A percentile compares a stretch with the other conserved stretches of the same genome.
phyloP scores from a whole-genome alignment of 129 eudicot genomes.

The Escallonia herrerae region DNA sequence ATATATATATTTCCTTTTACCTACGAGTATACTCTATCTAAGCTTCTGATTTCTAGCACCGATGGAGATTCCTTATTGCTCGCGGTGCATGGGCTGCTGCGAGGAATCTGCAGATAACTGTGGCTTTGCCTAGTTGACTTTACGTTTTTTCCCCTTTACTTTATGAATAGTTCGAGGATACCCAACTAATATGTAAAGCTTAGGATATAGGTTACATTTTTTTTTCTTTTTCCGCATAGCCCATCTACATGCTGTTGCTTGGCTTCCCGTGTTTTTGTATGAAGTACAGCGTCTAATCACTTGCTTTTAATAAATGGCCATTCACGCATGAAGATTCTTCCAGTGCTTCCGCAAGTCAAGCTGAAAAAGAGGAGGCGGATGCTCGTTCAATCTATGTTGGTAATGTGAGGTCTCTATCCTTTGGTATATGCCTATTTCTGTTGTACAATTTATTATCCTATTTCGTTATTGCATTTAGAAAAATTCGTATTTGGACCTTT shows the following conservation, averaged over 20 bases:
- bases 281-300: constrained; percentile 3
- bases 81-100: too few relatives aligned
- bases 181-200: too few relatives aligned
- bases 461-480: background rate
- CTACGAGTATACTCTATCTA: too few relatives aligned
- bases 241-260: background rate
- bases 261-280: background rate
- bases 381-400: constrained; percentile 89
- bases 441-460: background rate
- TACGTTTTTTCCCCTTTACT: too few relatives aligned
- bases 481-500: too few relatives aligned
- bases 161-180: too few relatives aligned
- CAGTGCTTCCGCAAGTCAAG: constrained; percentile 51
- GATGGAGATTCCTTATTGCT: too few relatives aligned
- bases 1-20: too few relatives aligned
- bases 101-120: too few relatives aligned
- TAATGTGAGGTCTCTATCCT: constrained; percentile 58
- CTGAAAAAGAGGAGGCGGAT: constrained; percentile 93
- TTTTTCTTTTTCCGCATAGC: background rate
- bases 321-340: constrained; percentile 44
- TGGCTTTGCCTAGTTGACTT: too few relatives aligned
- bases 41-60: too few relatives aligned
- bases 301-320: constrained; percentile 16
- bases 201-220: background rate
- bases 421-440: constrained; percentile 16